A percentile compares a stretch with the other conserved stretches of the same genome.
phyloP scores from a whole-genome alignment of 2,329 filamentous ascomycete genomes.

The Catunica adiposa region DNA sequence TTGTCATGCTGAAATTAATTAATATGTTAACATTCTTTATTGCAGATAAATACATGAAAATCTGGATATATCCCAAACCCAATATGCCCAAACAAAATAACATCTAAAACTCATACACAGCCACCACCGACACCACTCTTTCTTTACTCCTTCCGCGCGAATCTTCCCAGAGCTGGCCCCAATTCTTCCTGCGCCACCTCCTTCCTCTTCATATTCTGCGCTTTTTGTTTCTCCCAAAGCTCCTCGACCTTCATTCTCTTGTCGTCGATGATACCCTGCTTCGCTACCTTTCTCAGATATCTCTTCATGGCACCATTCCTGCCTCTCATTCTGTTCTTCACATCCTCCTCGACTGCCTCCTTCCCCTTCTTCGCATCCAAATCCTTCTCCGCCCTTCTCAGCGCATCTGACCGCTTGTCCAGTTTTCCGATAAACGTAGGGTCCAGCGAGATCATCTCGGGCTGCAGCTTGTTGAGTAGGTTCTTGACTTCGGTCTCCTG shows the following conservation, averaged over 20 bases:
- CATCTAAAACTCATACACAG: too few relatives aligned
- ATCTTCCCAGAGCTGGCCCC: constrained; percentile 72
- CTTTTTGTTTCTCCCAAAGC: constrained; percentile 55
- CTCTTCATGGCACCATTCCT: constrained; percentile 81
- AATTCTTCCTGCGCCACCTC: constrained; percentile 54
- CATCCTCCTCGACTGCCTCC: constrained; percentile 35
- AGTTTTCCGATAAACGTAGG: constrained; percentile 83
- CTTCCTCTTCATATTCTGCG: constrained; percentile 45
- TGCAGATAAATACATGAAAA: too few relatives aligned
- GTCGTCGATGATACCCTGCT: constrained; percentile 91
- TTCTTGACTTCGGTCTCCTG: constrained; percentile 82
- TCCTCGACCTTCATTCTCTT: constrained; percentile 76
- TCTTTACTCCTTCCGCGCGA: constrained; percentile 50
- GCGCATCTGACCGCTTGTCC: constrained; percentile 63
- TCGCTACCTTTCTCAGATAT: constrained; percentile 79
- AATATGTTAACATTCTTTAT: too few relatives aligned
- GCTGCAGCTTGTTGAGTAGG: constrained; percentile 83
- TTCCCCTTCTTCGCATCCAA: constrained; percentile 51
- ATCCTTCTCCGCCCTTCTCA: constrained; percentile 61
- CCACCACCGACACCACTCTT: not conserved
- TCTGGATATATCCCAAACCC: too few relatives aligned
- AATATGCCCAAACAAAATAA: too few relatives aligned
- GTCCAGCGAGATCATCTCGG: constrained; percentile 92
- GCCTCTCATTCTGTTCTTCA: constrained; percentile 64
- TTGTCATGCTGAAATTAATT: too few relatives aligned